Evolutionary conservation across 345 rosid species (phyloP).

Genomic region (Erucastrum elatum): DNA sequence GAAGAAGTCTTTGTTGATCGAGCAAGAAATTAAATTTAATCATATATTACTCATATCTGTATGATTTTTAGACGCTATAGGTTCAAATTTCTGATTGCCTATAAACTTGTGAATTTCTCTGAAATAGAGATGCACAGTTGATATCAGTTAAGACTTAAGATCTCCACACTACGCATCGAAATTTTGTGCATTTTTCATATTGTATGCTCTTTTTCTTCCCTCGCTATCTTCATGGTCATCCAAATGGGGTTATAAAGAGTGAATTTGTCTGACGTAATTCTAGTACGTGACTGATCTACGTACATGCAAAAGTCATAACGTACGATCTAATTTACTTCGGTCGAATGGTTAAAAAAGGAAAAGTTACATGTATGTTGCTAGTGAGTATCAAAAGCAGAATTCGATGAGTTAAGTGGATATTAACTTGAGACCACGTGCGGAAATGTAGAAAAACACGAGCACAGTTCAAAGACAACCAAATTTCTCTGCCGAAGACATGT

Average conservation of each 20-base stretch:
- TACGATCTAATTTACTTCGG: background rate
- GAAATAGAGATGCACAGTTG: background rate
- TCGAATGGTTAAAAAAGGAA: background rate
- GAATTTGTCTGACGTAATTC: background rate
- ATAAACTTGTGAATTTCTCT: background rate
- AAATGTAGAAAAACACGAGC: conserved; percentile 27
- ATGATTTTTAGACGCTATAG: background rate
- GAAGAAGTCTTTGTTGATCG: background rate
- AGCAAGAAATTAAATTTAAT: background rate
- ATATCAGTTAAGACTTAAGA: background rate
- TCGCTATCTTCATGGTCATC: background rate
- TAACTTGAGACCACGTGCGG: conserved; percentile 40
- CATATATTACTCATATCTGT: background rate
- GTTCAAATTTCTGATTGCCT: no score
- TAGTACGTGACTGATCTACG: background rate
- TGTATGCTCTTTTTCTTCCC: background rate
- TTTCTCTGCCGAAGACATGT: conserved; percentile 37
- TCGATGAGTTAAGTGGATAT: conserved; percentile 19
- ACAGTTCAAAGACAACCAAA: conserved; percentile 39
- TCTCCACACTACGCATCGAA: background rate
- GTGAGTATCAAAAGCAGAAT: background rate
- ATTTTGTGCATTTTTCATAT: background rate
- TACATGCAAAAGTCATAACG: background rate
- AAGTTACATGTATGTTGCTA: background rate
- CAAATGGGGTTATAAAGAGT: background rate